These are phyloP conservation scores for Podospora tetraspora DNA, from an alignment of 495 filamentous ascomycete species.

Conservation along the genomic window DNA sequence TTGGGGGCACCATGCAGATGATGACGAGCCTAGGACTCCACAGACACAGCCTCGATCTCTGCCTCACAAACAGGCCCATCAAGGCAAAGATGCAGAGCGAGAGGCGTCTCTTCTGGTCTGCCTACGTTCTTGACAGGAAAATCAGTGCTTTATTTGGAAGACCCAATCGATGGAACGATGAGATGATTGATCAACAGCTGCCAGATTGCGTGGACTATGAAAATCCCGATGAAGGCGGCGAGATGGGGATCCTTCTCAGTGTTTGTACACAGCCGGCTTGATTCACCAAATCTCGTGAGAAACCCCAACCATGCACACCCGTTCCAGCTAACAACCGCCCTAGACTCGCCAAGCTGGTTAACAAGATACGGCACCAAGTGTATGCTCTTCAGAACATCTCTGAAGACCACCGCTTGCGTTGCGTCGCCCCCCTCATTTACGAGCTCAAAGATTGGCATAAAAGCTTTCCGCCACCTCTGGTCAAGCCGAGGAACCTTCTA, in stretches of 20 bases:
- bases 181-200: conserved; percentile 49
- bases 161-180: conserved; percentile 48
- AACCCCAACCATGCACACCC: background rate
- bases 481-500: conserved; percentile 39
- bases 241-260: conserved; percentile 10
- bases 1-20: conserved; percentile 25
- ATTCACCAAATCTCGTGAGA: conserved; percentile 33
- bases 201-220: conserved; percentile 52
- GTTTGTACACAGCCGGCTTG: conserved; percentile 47
- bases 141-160: conserved; percentile 52
- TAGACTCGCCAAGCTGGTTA: conserved; percentile 21
- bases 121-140: conserved; percentile 53
- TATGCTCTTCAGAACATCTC: conserved; percentile 43
- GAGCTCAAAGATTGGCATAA: conserved; percentile 30
- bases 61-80: conserved; percentile 14
- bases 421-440: conserved; percentile 36
- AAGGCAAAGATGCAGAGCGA: conserved; percentile 28
- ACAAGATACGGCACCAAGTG: conserved; percentile 45
- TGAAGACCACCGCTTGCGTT: conserved; percentile 37
- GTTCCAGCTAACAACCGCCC: conserved; percentile 2
- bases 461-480: conserved; percentile 42
- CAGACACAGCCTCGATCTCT: conserved; percentile 17
- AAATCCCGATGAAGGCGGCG: conserved; percentile 40
- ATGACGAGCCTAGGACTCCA: conserved; percentile 29
- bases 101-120: conserved; percentile 56